Percentiles rank a stretch among this genome's conserved stretches.
Evolutionary conservation across 768 basidiomycete genomes (phyloP).

Genomic region (Boletus vinaceobasis): DNA sequence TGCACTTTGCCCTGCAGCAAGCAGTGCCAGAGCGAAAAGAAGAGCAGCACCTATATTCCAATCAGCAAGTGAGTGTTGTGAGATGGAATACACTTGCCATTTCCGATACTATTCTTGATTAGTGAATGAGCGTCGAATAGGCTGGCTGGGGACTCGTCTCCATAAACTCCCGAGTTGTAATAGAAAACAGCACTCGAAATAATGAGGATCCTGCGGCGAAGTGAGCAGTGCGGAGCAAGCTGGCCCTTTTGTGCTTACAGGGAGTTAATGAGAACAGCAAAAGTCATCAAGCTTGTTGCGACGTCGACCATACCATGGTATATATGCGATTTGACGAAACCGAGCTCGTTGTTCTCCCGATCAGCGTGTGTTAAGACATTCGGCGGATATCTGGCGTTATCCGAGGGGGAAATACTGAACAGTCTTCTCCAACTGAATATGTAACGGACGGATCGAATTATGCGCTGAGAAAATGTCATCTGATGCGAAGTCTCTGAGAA

Average conservation of each 20-base stretch:
- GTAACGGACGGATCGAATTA: slow-evolving; percentile 6
- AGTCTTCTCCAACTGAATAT: slow-evolving; percentile 13
- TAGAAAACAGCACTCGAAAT: slow-evolving; percentile 82
- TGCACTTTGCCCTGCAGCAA: slow-evolving; percentile 86
- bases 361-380: slow-evolving; percentile 48
- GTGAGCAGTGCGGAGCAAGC: background rate
- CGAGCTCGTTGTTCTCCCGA: slow-evolving; percentile 51
- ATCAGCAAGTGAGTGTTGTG: background rate
- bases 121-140: slow-evolving; percentile 83
- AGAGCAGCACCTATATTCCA: slow-evolving; percentile 62
- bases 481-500: background rate
- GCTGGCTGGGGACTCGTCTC: slow-evolving; percentile 53
- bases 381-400: slow-evolving; percentile 18
- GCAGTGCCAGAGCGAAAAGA: slow-evolving; percentile 84
- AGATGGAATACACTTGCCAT: slow-evolving; percentile 41
- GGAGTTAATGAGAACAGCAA: slow-evolving; percentile 88
- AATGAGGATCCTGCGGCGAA: slow-evolving; percentile 62
- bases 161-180: slow-evolving; percentile 42
- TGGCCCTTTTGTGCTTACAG: slow-evolving; percentile 42
- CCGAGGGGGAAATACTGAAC: slow-evolving; percentile 25
- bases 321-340: slow-evolving; percentile 60
- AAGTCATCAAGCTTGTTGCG: slow-evolving; percentile 65
- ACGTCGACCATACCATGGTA: slow-evolving; percentile 67
- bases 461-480: slow-evolving; percentile 23
- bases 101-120: slow-evolving; percentile 63